Base-by-base conservation (phyloP, 176 grass and related monocot species). In the Oryza nivara region DNA sequence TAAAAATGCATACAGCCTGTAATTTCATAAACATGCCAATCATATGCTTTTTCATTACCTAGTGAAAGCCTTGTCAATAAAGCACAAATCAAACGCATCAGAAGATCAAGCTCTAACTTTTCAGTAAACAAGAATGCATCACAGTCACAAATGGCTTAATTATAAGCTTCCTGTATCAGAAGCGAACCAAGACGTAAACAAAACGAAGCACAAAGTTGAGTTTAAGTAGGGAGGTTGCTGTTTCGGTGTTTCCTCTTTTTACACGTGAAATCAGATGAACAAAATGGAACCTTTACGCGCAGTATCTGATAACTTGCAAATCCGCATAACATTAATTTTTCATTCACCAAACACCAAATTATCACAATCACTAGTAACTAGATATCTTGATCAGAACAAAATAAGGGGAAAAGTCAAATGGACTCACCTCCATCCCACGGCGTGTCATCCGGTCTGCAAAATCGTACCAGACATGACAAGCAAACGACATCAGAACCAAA, bases 361-460 rank as follows among this genome's bases (percentile, higher is more conserved):
- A 71, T 65, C 12, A 52, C 54, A 20, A 58, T 81, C 15, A 8
- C 3, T 46, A 70, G 30, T 4, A 65, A 69, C 13, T 13, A 38
- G 49, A 34, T 22, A 51, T 36, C 64, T 64, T 63, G 32, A 88
- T 73, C 65, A 51, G 60, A 65, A 40, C 14, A 78, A 23, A 6
- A 20, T 26, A 60, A 65, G 20, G 20, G 10, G 12, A 69, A 89
- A 35, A 73, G 83, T 75, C 26, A 32, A 32, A 86, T 41, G 40
- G 11, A 68, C 90, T 82, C 86, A 94, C 95, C 92, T 85, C 95
- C 95, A 61, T 97, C 95, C 95, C 95, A 97, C 15, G 90, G 88
- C 56, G 95, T 94, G 73, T 94, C 95, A 76, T 97, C 95, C 7
- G 90, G 95, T 30, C 94, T 97, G 89, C 75, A 86, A 74, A 89